Base-by-base conservation (phyloP, 345 rosid genomes). In the Melaleuca quinquenervia region DNA sequence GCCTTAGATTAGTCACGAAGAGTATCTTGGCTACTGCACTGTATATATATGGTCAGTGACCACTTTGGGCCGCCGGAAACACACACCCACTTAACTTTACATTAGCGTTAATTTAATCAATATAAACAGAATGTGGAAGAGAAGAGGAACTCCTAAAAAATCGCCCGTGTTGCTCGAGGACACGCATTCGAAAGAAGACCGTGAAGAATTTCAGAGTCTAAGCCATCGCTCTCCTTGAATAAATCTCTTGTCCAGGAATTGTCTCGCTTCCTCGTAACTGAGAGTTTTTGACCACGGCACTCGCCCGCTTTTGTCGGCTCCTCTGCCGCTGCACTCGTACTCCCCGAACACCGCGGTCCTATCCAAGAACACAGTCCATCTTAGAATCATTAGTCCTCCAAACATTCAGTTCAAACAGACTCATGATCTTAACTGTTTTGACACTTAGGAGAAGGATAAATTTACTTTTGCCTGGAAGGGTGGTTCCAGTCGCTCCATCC, bases 401-500 rank as follows among this genome's bases (percentile, higher is more conserved):
- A 70, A 70, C 78, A 70, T 70, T 10, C 24, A 70, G 78, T 70
- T 32, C 24, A 32, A 70, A 70, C 24, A 41, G 48, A 70, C 24
- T 18, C 24, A 9, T 3, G 78, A 18, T 24, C 24, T 70, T 21
- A 70, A 2, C 18, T 70, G 78, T 70, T 70, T 70, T 5, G 48
- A 21, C 48, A 32, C 3, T 21, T 41, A 22, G 52, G 26, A 85
- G 26, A 48, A 54, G 51, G 18, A 60, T 48, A 22, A 27, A 11
- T 49, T n/a, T 88, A 96, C 98, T 88, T 94, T 84, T 91, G 95
- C 86, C 98, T 92, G 82, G 62, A 44, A 13, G 93, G 90, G 50
- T 74, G 21, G 85, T 90, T 86, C 98, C 99, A 97, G 90, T 97
- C 98, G 76, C 92, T 95, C 99, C 99, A 97, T 78, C 98, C 96